A percentile compares a stretch with the other conserved stretches of the same genome.
These are phyloP conservation scores for Sorghum bicolor DNA, from an alignment of 176 grass and related monocot genomes.

Conservation along the genomic window DNA sequence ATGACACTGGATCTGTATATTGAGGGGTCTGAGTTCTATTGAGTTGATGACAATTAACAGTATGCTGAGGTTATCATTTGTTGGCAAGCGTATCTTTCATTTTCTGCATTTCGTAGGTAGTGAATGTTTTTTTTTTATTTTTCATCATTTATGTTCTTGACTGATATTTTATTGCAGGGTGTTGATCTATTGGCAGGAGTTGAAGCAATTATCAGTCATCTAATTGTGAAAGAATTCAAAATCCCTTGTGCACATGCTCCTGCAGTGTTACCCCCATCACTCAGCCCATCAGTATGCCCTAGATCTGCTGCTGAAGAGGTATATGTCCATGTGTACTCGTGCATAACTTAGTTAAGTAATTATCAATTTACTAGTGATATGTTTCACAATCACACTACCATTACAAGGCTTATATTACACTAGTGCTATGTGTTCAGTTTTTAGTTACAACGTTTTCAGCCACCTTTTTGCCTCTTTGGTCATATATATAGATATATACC, in stretches of 20 bases:
- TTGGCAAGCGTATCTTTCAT: neutral
- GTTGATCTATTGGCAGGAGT: conserved; percentile 87
- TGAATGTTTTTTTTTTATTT: neutral
- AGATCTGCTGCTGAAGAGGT: conserved; percentile 94
- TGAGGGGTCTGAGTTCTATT: neutral
- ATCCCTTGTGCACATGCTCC: conserved; percentile 93
- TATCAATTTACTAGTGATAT: neutral
- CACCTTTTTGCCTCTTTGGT: neutral
- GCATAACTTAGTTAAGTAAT: neutral
- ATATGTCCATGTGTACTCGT: neutral
- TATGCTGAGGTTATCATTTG: neutral
- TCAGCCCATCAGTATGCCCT: conserved; percentile 60
- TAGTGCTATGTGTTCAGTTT: neutral
- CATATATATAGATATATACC: neutral
- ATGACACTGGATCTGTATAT: neutral
- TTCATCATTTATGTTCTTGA: neutral
- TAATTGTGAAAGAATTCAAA: conserved; percentile 89
- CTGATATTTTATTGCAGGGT: conserved; percentile 48
- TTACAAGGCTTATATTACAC: neutral
- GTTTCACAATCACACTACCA: neutral
- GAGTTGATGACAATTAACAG: neutral
- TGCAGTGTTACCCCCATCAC: conserved; percentile 52
- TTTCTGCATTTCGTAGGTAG: neutral
- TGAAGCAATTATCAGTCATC: conserved; percentile 90
- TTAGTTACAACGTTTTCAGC: neutral